Conservation (phyloP, 164 flowering plant species). For the Brasenia schreberi region DNA sequence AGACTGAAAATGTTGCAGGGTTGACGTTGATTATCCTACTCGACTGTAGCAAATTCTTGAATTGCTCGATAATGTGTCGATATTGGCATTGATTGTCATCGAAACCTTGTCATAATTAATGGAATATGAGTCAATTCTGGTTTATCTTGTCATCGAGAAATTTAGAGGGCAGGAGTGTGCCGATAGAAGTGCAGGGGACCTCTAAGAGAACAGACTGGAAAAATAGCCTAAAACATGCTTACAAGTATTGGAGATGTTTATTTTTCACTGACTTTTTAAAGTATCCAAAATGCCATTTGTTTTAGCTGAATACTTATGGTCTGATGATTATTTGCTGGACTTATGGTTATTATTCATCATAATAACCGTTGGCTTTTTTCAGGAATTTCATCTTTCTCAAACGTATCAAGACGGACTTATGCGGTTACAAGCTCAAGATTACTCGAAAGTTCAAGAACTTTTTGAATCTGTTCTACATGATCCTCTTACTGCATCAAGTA, state of each 20-base stretch:
- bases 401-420: constrained; percentile 86
- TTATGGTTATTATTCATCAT: not conserved
- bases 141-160: too few species aligned
- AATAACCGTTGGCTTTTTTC: constrained; percentile 3
- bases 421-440: constrained; percentile 75
- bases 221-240: not conserved
- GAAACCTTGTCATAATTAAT: too few species aligned
- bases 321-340: not conserved
- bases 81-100: too few species aligned
- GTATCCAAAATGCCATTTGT: not conserved
- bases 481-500: constrained; percentile 46
- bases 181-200: too few species aligned
- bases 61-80: too few species aligned
- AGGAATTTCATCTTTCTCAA: constrained; percentile 94
- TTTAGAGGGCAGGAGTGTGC: too few species aligned
- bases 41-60: too few species aligned
- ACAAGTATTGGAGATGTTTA: not conserved
- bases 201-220: not conserved
- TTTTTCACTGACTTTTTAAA: not conserved
- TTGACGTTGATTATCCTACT: too few species aligned
- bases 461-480: constrained; percentile 76
- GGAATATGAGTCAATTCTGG: too few species aligned
- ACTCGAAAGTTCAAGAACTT: constrained; percentile 65
- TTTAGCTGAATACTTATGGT: not conserved
- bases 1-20: too few species aligned